These are phyloP conservation scores for Escallonia rubra DNA, from an alignment of 129 eudicot genomes.

Conservation along the genomic window DNA sequence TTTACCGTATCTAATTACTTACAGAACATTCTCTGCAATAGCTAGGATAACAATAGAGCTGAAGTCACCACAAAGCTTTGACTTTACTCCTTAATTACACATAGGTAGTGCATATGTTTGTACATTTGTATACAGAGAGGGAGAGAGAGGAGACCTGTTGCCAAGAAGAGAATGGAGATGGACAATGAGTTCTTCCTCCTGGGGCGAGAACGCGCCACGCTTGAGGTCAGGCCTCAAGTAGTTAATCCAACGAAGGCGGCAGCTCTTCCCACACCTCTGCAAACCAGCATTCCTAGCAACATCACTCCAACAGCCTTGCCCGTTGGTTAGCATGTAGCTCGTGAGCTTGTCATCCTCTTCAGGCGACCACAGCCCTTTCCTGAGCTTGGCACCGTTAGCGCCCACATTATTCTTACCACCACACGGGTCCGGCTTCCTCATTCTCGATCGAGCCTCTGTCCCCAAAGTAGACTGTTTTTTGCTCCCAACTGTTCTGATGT, in stretches of 20 bases:
- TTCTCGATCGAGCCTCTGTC: constrained; percentile 13
- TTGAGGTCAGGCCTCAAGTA: constrained; percentile 88
- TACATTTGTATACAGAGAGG: neutral
- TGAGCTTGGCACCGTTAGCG: constrained; percentile 30
- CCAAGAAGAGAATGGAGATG: constrained; percentile 95
- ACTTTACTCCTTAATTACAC: no score
- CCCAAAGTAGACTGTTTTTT: neutral
- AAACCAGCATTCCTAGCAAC: constrained; percentile 85
- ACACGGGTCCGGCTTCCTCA: constrained; percentile 71
- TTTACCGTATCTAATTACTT: no score
- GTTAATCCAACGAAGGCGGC: constrained; percentile 82
- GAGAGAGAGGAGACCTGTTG: constrained; percentile 54
- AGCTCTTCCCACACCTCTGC: constrained; percentile 83
- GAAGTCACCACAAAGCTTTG: no score
- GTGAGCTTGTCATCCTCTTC: constrained; percentile 82
- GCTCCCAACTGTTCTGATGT: constrained; percentile 44
- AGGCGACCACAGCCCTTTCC: constrained; percentile 88
- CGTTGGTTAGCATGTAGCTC: constrained; percentile 68
- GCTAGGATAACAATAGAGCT: no score
- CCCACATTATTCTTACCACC: constrained; percentile 12
- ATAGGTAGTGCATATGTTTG: no score
- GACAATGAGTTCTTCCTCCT: constrained; percentile 81
- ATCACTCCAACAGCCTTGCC: constrained; percentile 92
- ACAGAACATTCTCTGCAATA: no score
- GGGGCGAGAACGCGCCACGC: constrained; percentile 86